Evolutionary conservation across 768 basidiomycete species (phyloP).

Genomic region (Lactarius vividus): DNA sequence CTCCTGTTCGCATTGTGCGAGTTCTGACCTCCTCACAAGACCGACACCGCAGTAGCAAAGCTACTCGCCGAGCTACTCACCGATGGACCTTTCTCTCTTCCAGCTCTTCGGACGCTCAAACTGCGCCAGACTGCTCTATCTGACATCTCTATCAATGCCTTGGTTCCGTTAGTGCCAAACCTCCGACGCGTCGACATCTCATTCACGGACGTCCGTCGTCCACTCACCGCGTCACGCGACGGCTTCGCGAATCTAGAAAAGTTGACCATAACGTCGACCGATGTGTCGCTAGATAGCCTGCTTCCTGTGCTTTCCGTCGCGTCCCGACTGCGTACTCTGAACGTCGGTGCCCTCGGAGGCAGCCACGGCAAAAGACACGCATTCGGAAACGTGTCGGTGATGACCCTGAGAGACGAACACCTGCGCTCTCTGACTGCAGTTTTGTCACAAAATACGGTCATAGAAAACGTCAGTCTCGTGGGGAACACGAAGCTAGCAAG

Average conservation of each 20-base stretch:
- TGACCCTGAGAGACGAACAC: slow-evolving; percentile 55
- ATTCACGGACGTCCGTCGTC: slow-evolving; percentile 54
- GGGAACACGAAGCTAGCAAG: slow-evolving; percentile 59
- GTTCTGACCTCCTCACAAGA: slow-evolving; percentile 43
- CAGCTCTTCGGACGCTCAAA: slow-evolving; percentile 52
- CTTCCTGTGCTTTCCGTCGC: slow-evolving; percentile 40
- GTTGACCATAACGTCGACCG: slow-evolving; percentile 60
- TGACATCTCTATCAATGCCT: slow-evolving; percentile 44
- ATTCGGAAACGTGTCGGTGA: slow-evolving; percentile 45
- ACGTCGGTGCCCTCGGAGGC: slow-evolving; percentile 58
- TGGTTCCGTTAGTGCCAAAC: slow-evolving; percentile 48
- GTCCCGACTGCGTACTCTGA: slow-evolving; percentile 46
- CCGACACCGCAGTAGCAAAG: slow-evolving; percentile 52
- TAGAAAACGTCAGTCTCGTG: slow-evolving; percentile 59
- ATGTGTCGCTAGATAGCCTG: slow-evolving; percentile 42
- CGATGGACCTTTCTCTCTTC: slow-evolving; percentile 34
- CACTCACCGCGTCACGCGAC: slow-evolving; percentile 24
- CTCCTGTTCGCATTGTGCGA: not conserved
- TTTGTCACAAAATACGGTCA: slow-evolving; percentile 36
- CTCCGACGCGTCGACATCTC: slow-evolving; percentile 59
- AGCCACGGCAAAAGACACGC: slow-evolving; percentile 37
- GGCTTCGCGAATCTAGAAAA: slow-evolving; percentile 47
- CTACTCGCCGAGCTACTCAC: slow-evolving; percentile 35
- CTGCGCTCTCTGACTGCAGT: slow-evolving; percentile 45
- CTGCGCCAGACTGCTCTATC: slow-evolving; percentile 53